Evolutionary conservation across 768 basidiomycete genomes (phyloP).

Genomic region (Boletus speciosus): DNA sequence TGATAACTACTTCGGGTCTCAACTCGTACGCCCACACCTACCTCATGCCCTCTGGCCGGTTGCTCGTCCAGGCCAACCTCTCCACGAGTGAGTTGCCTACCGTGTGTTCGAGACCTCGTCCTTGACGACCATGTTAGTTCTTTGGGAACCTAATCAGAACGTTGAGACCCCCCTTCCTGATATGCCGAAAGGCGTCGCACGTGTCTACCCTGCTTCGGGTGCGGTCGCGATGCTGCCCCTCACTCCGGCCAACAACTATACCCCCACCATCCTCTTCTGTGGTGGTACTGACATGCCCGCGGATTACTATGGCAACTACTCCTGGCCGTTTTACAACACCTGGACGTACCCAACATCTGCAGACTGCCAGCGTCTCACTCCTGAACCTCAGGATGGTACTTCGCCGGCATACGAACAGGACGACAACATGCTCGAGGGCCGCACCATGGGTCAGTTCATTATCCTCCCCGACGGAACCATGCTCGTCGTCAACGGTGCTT

Average conservation of each 20-base stretch:
- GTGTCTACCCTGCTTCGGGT: constrained; percentile 89
- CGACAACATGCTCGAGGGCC: constrained; percentile 67
- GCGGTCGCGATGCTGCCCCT: constrained; percentile 88
- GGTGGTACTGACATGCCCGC: constrained; percentile 82
- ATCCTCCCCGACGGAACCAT: constrained; percentile 74
- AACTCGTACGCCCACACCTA: constrained; percentile 75
- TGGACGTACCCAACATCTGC: constrained; percentile 65
- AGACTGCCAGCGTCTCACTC: constrained; percentile 82
- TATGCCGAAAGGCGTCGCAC: constrained; percentile 71
- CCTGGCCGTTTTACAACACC: constrained; percentile 68
- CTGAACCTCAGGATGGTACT: constrained; percentile 74
- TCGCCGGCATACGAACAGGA: constrained; percentile 60
- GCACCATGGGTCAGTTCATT: constrained; percentile 93
- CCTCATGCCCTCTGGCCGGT: constrained; percentile 68
- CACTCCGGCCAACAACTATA: constrained; percentile 85
- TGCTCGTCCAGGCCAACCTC: constrained; percentile 79
- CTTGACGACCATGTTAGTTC: constrained; percentile 26
- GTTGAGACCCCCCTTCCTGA: constrained; percentile 59
- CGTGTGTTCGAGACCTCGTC: not conserved
- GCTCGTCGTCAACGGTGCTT: constrained; percentile 79
- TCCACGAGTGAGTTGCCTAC: constrained; percentile 52
- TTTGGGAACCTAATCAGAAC: constrained; percentile 55
- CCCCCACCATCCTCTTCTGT: constrained; percentile 83
- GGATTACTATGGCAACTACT: constrained; percentile 72
- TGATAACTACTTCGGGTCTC: constrained; percentile 68